These are phyloP conservation scores for Mucor ambiguus DNA, from an alignment of 371 early-diverging fungal species.

Conservation along the genomic window DNA sequence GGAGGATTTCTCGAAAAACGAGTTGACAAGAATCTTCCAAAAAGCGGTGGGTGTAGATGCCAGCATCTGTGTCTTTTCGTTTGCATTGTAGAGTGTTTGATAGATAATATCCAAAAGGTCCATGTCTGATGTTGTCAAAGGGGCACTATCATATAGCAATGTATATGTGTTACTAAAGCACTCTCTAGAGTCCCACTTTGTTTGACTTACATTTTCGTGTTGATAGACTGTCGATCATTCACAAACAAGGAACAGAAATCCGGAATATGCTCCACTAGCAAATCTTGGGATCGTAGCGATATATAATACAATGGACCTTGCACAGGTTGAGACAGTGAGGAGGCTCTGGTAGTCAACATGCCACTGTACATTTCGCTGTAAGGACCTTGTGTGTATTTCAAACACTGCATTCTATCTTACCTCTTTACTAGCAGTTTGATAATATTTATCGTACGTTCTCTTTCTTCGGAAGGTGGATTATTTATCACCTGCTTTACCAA, in stretches of 20 bases:
- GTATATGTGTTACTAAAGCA: no score
- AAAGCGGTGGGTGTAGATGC: constrained; percentile 36
- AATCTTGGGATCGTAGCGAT: constrained; percentile 29
- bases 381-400: not conserved
- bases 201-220: constrained; percentile 25
- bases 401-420: constrained; percentile 9
- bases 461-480: constrained; percentile 21
- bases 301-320: constrained; percentile 44
- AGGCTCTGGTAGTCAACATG: constrained; percentile 31
- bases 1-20: constrained; percentile 45
- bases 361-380: constrained; percentile 24
- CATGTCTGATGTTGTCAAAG: constrained; percentile 37
- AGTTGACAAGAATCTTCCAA: constrained; percentile 44
- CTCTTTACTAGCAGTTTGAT: constrained; percentile 33
- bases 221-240: constrained; percentile 24
- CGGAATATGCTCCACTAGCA: constrained; percentile 30
- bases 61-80: constrained; percentile 33
- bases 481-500: constrained; percentile 28
- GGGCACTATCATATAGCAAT: constrained; percentile 8
- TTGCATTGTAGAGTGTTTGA: constrained; percentile 29
- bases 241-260: constrained; percentile 30
- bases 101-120: constrained; percentile 43
- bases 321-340: constrained; percentile 31
- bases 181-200: not conserved
- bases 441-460: constrained; percentile 31